Evolutionary conservation across 768 basidiomycete genomes (phyloP), one percentile per base, ranked within the genome.

Genomic region (Pisolithus sp.): DNA sequence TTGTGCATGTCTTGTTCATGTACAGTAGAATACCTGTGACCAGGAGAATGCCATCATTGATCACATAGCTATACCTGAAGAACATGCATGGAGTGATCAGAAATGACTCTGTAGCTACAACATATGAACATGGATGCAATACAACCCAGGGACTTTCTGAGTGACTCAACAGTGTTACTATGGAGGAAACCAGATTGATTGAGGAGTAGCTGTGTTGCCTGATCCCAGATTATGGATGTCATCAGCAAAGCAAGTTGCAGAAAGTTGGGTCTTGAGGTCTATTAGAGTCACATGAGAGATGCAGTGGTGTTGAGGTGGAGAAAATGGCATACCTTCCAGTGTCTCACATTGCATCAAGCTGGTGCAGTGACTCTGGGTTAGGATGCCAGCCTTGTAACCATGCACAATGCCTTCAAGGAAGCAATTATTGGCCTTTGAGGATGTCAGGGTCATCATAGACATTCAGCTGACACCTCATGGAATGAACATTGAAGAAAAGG

Each of bases 1-100:
- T 99, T 96, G 58, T 96, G 92, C 2, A 94, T 97, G 68, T 98
- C 95, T 52, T 95, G 80, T 70, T 97, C 94, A 62, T 98, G 94
- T 31, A n/a, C n/a, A n/a, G n/a, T n/a, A 99, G 72, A 0, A 95
- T 98, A 20, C 96, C 96, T 15, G 96, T 94, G 56, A 98, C 98
- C 63, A 99, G 79, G 49, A 99, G 79, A 53, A 99, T 85, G 62
- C 98, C 89, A 67, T 99, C 98, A 81, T 99, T 95, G 64, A 99
- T 98, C 96, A 99, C 98, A 72, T 98, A 99, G 28, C 84, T 93
- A 67, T 96, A 96, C 41, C 93, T 96, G 68, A 53, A 47, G 49
- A 38, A 30, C 30, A 51, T 43, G 48, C 26, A 23, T 38, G 34
- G 41, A 18, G 30, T 43, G 39, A 53, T 57, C 48, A 57, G 47